These are phyloP conservation scores for Lichenothelia convexa DNA, from an alignment of 495 filamentous ascomycete species.

Conservation along the genomic window DNA sequence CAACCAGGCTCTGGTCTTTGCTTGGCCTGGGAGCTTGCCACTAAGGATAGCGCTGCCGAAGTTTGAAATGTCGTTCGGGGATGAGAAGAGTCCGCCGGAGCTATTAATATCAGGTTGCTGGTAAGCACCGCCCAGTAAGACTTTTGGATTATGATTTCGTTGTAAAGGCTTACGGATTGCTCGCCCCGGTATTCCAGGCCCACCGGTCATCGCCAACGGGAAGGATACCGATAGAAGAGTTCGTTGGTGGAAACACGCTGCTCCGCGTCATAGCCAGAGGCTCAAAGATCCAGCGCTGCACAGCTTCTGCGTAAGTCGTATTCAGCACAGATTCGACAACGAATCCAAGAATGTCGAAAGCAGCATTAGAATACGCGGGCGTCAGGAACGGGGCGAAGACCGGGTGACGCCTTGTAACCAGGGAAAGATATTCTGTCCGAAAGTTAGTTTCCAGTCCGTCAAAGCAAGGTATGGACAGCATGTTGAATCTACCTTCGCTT, in stretches of 20 bases:
- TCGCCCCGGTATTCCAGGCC: slow-evolving; percentile 5
- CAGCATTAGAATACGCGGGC: slow-evolving; percentile 39
- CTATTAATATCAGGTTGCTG: slow-evolving; percentile 1
- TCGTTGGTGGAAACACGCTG: slow-evolving; percentile 3
- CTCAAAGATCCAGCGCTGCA: slow-evolving; percentile 20
- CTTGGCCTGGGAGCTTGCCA: slow-evolving; percentile 5
- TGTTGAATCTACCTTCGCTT: slow-evolving; percentile 16
- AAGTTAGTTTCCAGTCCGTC: slow-evolving; percentile 7
- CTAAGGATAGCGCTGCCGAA: slow-evolving; percentile 12
- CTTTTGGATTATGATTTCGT: too few species aligned
- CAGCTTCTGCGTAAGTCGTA: slow-evolving; percentile 24
- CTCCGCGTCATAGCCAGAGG: slow-evolving; percentile 9
- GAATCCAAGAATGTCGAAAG: slow-evolving; percentile 33
- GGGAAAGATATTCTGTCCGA: slow-evolving; percentile 32
- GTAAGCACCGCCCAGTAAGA: too few species aligned
- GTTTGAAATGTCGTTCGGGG: slow-evolving; percentile 8
- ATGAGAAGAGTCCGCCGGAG: slow-evolving; percentile 10
- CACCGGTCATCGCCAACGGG: slow-evolving; percentile 8
- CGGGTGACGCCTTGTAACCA: slow-evolving; percentile 28
- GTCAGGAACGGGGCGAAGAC: slow-evolving; percentile 29
- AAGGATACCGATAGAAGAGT: slow-evolving; percentile 7
- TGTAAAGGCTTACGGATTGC: slow-evolving; percentile 6
- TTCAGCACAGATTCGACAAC: slow-evolving; percentile 36
- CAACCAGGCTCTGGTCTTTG: slow-evolving; percentile 11
- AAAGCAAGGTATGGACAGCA: slow-evolving; percentile 9